Conservation (phyloP, 2,329 filamentous ascomycete species). For the Arachnomyces sp. region DNA sequence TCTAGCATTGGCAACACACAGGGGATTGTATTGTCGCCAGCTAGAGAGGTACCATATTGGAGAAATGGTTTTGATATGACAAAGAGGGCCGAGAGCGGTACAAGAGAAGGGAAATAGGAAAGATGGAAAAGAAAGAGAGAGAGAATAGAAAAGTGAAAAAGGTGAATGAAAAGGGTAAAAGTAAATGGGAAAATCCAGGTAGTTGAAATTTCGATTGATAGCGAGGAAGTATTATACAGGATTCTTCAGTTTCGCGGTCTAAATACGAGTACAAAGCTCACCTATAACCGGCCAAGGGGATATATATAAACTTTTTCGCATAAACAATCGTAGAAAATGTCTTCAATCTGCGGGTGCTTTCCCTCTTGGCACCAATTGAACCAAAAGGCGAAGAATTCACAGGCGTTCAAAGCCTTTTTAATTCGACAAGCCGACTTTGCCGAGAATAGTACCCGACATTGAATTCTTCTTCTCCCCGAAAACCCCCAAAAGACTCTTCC, state of each 20-base stretch:
- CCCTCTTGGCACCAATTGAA: neutral
- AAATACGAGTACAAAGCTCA: no score
- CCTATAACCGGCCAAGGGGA: no score
- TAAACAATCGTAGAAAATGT: slow-evolving; percentile 8
- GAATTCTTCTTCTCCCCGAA: slow-evolving; percentile 59
- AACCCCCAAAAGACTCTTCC: slow-evolving; percentile 82
- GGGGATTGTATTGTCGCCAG: no score
- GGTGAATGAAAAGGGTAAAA: neutral
- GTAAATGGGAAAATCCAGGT: neutral
- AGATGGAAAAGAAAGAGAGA: neutral
- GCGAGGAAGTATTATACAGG: neutral
- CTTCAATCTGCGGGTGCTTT: neutral
- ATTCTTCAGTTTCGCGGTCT: neutral
- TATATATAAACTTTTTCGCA: slow-evolving; percentile 7
- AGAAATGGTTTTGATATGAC: no score
- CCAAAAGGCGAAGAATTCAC: neutral
- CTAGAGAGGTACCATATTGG: no score
- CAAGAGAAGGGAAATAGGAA: neutral
- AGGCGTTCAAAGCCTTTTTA: slow-evolving; percentile 20
- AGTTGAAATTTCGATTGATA: neutral
- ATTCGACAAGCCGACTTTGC: slow-evolving; percentile 49
- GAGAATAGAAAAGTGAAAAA: neutral
- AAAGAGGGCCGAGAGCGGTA: no score
- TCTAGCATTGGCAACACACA: no score
- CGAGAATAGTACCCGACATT: slow-evolving; percentile 38